Conservation (phyloP, 768 basidiomycete species). For the Boletus bicolor region DNA sequence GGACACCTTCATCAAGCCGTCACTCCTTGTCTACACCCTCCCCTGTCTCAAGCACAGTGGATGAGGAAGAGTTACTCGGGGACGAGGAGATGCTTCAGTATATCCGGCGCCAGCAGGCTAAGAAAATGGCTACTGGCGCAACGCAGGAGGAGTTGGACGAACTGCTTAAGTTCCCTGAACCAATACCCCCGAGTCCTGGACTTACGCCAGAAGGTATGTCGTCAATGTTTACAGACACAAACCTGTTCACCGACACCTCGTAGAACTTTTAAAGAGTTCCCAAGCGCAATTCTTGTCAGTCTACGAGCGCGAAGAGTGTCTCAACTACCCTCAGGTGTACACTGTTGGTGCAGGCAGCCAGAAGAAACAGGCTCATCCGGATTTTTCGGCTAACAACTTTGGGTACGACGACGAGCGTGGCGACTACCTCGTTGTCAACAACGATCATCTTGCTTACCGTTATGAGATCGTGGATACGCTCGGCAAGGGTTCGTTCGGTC, state of each 20-base stretch:
- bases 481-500: conserved; percentile 98
- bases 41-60: conserved; percentile 70
- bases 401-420: conserved; percentile 98
- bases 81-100: conserved; percentile 98
- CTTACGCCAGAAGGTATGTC: conserved; percentile 68
- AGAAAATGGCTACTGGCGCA: conserved; percentile 79
- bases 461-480: conserved; percentile 91
- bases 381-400: conserved; percentile 78
- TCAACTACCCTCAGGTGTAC: conserved; percentile 83
- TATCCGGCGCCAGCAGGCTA: conserved; percentile 84
- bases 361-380: conserved; percentile 78
- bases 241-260: conserved; percentile 7
- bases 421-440: conserved; percentile 87
- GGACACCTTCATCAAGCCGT: conserved; percentile 66
- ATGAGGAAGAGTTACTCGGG: conserved; percentile 83
- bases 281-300: conserved; percentile 75
- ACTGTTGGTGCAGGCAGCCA: conserved; percentile 74
- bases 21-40: conserved; percentile 83
- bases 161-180: conserved; percentile 90
- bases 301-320: conserved; percentile 88
- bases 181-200: conserved; percentile 64
- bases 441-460: conserved; percentile 95
- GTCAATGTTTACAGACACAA: neutral
- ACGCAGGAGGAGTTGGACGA: conserved; percentile 86
- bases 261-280: conserved; percentile 64